Percentiles rank a stretch among this genome's conserved stretches.
phyloP scores from a whole-genome alignment of 768 basidiomycete genomes.

The Termitomyces bulborhizus region DNA sequence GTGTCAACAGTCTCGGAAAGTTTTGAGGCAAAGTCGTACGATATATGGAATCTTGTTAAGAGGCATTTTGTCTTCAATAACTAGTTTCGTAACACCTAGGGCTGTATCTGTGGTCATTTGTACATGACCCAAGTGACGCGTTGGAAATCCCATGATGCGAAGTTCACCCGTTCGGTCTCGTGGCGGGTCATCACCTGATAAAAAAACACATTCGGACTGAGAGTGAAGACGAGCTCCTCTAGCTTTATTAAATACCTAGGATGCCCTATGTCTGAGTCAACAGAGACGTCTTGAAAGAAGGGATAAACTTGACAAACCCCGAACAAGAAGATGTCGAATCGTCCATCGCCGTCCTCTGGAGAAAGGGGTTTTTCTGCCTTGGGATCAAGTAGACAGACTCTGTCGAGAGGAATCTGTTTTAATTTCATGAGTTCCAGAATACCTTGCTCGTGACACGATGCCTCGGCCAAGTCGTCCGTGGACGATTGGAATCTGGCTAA shows the following conservation, averaged over 20 bases:
- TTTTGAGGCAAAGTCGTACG: conserved; percentile 31
- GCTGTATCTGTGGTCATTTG: conserved; percentile 99
- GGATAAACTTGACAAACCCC: conserved; percentile 49
- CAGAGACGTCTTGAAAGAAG: neutral
- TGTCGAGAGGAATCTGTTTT: conserved; percentile 36
- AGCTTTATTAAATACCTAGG: conserved; percentile 34
- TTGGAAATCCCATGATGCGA: conserved; percentile 80
- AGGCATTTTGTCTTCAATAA: conserved; percentile 70
- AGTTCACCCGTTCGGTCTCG: conserved; percentile 89
- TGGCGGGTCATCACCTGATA: conserved; percentile 88
- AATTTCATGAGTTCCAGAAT: conserved; percentile 55
- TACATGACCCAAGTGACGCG: conserved; percentile 74
- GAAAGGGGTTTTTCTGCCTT: conserved; percentile 63
- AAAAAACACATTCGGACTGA: neutral
- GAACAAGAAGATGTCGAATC: conserved; percentile 87
- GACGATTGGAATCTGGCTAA: conserved; percentile 22
- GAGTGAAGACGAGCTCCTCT: no score
- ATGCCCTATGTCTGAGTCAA: conserved; percentile 41
- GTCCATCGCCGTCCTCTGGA: conserved; percentile 70
- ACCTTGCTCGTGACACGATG: conserved; percentile 42
- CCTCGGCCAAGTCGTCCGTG: conserved; percentile 22
- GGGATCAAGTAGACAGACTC: conserved; percentile 93
- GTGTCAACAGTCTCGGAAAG: neutral
- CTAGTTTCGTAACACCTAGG: conserved; percentile 80
- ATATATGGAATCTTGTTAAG: conserved; percentile 70